Conservation (phyloP, 2,329 filamentous ascomycete genomes). For the Penicillium sp. region DNA sequence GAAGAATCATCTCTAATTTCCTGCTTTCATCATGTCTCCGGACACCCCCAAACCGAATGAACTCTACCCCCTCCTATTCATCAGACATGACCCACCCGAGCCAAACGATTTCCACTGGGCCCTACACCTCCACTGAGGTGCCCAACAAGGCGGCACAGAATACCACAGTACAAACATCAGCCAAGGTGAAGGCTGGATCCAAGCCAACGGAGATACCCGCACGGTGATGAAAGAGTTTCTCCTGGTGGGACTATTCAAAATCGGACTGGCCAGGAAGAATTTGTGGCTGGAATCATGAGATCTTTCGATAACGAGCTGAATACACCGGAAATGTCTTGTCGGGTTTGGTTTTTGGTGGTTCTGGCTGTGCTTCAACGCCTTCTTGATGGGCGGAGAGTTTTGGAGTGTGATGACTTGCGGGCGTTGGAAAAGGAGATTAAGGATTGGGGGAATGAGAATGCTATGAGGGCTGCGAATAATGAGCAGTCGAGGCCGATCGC, state of each 20-base stretch:
- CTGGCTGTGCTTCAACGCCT: conserved; percentile 13
- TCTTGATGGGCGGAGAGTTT: not conserved
- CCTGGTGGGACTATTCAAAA: conserved; percentile 24
- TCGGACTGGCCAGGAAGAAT: conserved; percentile 7
- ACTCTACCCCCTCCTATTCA: conserved; percentile 28
- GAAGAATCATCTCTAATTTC: no score
- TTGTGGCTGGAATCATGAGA: conserved; percentile 20
- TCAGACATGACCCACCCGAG: conserved; percentile 24
- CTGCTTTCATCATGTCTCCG: not conserved
- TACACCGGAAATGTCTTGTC: conserved; percentile 14
- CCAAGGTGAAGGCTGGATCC: conserved; percentile 19
- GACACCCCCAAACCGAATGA: conserved; percentile 9
- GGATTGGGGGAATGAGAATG: conserved; percentile 22
- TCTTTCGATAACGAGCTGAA: conserved; percentile 21
- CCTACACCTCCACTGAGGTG: conserved; percentile 25
- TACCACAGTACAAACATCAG: conserved; percentile 26
- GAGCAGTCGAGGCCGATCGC: conserved; percentile 20
- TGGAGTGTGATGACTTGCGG: conserved; percentile 11
- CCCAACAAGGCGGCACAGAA: conserved; percentile 14
- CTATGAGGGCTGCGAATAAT: conserved; percentile 13
- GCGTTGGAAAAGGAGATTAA: conserved; percentile 20
- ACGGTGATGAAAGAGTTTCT: conserved; percentile 22
- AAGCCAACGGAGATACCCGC: conserved; percentile 16
- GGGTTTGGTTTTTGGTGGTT: conserved; percentile 22
- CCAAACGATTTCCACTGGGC: conserved; percentile 33